Evolutionary conservation across 2,329 filamentous ascomycete species (phyloP).

Genomic region (Helotiales sp.): DNA sequence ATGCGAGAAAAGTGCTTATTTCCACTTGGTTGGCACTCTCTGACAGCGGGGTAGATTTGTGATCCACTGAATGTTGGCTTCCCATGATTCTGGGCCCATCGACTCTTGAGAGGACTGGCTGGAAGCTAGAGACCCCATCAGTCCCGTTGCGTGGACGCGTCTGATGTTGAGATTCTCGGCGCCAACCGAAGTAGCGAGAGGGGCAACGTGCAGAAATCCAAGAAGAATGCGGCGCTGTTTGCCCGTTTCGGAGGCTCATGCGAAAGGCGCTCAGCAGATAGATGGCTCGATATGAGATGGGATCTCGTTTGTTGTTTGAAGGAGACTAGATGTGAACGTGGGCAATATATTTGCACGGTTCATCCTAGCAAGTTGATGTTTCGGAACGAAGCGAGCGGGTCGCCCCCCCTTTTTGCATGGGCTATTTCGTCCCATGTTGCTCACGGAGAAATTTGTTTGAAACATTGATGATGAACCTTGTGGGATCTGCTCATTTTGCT

Average conservation of each 20-base stretch:
- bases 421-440: background rate
- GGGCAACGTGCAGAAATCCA: background rate
- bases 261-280: background rate
- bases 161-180: background rate
- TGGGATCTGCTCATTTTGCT: background rate
- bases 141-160: background rate
- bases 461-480: constrained; percentile 3
- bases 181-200: background rate
- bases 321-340: background rate
- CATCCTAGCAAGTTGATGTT: constrained; percentile 1
- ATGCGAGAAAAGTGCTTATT: background rate
- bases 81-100: background rate
- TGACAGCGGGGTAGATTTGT: background rate
- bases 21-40: constrained; percentile 1
- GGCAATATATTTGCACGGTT: background rate
- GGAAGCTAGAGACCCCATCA: background rate
- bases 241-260: background rate
- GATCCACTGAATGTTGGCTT: background rate
- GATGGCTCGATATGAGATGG: background rate
- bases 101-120: background rate
- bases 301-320: background rate
- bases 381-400: background rate
- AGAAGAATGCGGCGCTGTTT: background rate
- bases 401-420: background rate
- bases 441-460: constrained; percentile 10